A percentile compares a stretch with the other conserved stretches of the same genome.
These are phyloP conservation scores for Psilocybe cyanescens DNA, from an alignment of 768 basidiomycete species.

Conservation along the genomic window DNA sequence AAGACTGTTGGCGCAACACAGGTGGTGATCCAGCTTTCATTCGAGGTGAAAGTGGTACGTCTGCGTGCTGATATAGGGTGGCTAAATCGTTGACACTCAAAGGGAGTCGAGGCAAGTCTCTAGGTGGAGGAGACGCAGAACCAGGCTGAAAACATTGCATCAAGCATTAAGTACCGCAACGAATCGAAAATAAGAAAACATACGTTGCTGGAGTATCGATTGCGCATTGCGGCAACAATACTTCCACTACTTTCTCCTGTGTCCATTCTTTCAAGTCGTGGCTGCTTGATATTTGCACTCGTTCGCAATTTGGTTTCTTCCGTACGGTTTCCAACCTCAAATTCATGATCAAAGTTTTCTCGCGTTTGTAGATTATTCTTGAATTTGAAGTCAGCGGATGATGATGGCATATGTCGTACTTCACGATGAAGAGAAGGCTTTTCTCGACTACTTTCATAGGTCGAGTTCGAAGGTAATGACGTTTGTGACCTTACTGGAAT, in stretches of 20 bases:
- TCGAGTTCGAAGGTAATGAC: conserved; percentile 15
- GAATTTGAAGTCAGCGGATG: conserved; percentile 16
- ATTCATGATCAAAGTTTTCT: conserved; percentile 11
- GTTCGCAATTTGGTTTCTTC: conserved; percentile 28
- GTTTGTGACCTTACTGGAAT: conserved; percentile 21
- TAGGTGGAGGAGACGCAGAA: conserved; percentile 55
- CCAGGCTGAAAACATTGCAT: conserved; percentile 41
- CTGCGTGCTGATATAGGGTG: conserved; percentile 57
- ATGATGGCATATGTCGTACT: conserved; percentile 14
- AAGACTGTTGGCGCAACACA: conserved; percentile 32
- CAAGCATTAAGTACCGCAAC: background rate
- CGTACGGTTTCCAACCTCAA: conserved; percentile 16
- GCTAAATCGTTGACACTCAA: conserved; percentile 68
- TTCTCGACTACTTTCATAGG: conserved; percentile 9
- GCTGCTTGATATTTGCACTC: conserved; percentile 32
- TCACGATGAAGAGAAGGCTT: background rate
- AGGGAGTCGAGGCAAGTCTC: conserved; percentile 66
- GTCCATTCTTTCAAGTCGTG: conserved; percentile 51
- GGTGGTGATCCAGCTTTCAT: conserved; percentile 29
- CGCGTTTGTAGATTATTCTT: background rate
- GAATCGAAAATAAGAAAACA: conserved; percentile 25
- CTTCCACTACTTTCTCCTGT: conserved; percentile 57
- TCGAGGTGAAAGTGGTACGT: conserved; percentile 44
- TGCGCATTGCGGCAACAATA: conserved; percentile 72
- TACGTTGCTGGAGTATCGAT: conserved; percentile 62